phyloP scores from a whole-genome alignment of 1,139 yeast species.

The Insectozyma bohioensis region DNA sequence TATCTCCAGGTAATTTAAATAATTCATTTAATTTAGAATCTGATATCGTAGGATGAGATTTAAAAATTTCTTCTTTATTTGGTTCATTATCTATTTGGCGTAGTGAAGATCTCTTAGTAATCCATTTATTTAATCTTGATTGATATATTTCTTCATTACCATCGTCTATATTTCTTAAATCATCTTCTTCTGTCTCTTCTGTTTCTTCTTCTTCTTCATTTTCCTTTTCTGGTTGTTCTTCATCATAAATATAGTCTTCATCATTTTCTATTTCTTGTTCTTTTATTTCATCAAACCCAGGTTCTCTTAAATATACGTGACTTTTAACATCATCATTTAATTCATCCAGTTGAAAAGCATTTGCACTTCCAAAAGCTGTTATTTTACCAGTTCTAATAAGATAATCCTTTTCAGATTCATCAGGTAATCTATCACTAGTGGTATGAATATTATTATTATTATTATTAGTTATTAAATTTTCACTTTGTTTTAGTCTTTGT shows the following conservation, averaged over 20 bases:
- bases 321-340: constrained; percentile 19
- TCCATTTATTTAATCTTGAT: constrained; percentile 61
- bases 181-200: constrained; percentile 13
- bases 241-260: constrained; percentile 7
- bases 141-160: constrained; percentile 71
- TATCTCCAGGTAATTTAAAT: constrained; percentile 85
- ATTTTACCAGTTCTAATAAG: constrained; percentile 86
- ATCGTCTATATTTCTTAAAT: constrained; percentile 57
- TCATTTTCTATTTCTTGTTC: constrained; percentile 15
- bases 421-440: constrained; percentile 47
- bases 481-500: constrained; percentile 44
- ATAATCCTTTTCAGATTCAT: constrained; percentile 77
- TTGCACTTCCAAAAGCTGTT: constrained; percentile 85
- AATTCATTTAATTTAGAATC: constrained; percentile 73
- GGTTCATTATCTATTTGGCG: constrained; percentile 21
- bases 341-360: constrained; percentile 46
- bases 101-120: constrained; percentile 39
- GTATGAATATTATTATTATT: constrained; percentile 10
- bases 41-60: constrained; percentile 73
- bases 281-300: constrained; percentile 31
- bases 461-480: constrained; percentile 18
- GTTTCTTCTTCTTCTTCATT: constrained; percentile 17
- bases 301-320: constrained; percentile 36
- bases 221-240: constrained; percentile 1
- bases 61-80: constrained; percentile 59